These are phyloP conservation scores for Arthrinium puccinioides DNA, from an alignment of 2,329 filamentous ascomycete genomes.

Conservation along the genomic window DNA sequence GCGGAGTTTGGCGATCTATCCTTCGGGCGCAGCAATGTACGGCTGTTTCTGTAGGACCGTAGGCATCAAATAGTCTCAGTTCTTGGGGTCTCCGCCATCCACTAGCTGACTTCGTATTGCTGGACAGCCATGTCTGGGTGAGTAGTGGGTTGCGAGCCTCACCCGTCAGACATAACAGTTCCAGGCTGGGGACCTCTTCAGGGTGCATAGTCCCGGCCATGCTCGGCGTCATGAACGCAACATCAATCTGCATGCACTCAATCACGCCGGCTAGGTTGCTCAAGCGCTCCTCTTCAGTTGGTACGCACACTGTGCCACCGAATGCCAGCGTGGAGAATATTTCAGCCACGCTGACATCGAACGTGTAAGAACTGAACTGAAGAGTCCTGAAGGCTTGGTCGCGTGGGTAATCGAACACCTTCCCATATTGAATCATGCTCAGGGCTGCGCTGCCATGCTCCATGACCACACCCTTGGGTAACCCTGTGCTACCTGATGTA, in stretches of 20 bases:
- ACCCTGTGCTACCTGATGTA: constrained; percentile 3
- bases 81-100: no score
- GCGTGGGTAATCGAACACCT: no score
- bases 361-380: background rate
- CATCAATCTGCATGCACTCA: background rate
- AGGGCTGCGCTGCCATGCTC: no score
- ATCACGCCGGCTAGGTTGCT: constrained; percentile 1
- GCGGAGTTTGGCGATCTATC: background rate
- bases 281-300: constrained; percentile 2
- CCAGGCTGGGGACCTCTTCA: background rate
- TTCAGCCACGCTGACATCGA: background rate
- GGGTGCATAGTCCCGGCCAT: background rate
- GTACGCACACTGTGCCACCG: background rate
- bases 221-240: constrained; percentile 1
- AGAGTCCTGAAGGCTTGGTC: no score
- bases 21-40: background rate
- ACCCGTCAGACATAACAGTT: background rate
- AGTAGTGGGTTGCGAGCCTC: background rate
- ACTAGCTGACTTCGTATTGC: no score
- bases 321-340: constrained; percentile 1
- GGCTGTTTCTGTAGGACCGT: constrained; percentile 1
- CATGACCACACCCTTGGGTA: constrained; percentile 1
- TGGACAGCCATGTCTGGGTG: background rate
- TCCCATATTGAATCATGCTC: no score
- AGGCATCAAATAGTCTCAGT: background rate